Base-by-base conservation (phyloP, 768 basidiomycete species). In the Kwoniella heveanensis region DNA sequence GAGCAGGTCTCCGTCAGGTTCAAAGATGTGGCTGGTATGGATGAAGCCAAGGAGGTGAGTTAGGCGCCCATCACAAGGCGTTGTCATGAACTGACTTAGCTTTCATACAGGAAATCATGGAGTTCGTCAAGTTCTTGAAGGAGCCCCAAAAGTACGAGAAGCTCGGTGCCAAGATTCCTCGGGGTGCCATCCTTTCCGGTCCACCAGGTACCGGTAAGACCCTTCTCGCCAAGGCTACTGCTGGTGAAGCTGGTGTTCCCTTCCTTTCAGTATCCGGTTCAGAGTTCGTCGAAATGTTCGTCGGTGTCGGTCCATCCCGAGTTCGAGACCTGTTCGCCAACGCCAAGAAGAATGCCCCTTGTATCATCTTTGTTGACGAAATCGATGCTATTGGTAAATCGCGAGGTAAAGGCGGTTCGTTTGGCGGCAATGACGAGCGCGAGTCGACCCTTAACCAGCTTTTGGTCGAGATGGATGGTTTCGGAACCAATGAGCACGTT, bases 201-300 rank as follows among this genome's bases (percentile, higher is more conserved):
- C 80, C 80, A 5, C 96, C 96, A 0, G 96, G 96, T 71, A 99
- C 96, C 2, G 96, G 96, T 78, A 99, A 99, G 83, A 99, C 96
- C 5, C 83, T 99, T 12, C 85, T 99, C 36, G 96, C 96, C 12
- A 99, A 99, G 80, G 96, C 96, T 1, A 98, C 96, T 3, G 96
- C 96, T 2, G 96, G 96, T 54, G 96, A 99, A 81, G 95, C 96
- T 4, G 90, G 87, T 48, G 95, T 98, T 4, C 95, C 96, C 46
- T 99, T 99, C 88, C 86, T 97, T 62, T 95, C 92, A 24, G 96
- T 98, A 46, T 97, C 95, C 51, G 96, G 96, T 54, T 98, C 95
- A 47, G 96, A 99, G 78, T 98, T 99, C 78, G 93, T 99, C 65
- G 96, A 99, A 82, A 97, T 98, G 94, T 99, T 98, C 77, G 96